Base-by-base conservation (phyloP, 176 grass and related monocot genomes). In the Paspalum notatum region DNA sequence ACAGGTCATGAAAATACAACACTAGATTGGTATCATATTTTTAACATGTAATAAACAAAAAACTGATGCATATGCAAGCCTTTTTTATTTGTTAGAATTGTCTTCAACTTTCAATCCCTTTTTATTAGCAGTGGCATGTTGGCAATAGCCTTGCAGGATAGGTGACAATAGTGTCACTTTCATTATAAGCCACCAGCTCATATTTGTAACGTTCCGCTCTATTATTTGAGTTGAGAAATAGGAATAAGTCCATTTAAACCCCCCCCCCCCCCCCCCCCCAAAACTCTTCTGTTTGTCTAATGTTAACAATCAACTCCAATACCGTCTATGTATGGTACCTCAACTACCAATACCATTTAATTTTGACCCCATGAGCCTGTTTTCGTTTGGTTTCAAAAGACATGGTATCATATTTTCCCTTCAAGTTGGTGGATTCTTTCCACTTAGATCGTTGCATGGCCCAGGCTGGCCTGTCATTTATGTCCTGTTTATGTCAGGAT, bases 21-120 rank as follows among this genome's bases (percentile, higher is more conserved):
- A 6, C 18, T 65, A 72, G 11, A 12, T 71, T 71, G 22, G 21
- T 79, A 70, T 26, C 11, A 70, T 84, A 16, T 24, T n/a, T 72
- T 32, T 42, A 80, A 47, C 57, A 22, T 85, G 17, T 73, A 66
- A 24, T 11, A 16, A 38, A 21, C 38, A 48, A 25, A 6, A 8
- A 0, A 32, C 40, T 66, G 32, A 65, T 64, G 7, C 32, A 9
- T 65, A 42, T 10, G 7, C 41, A 86, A 62, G 37, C 60, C 51
- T 1, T 12, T 71, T 42, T 32, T 42, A 32, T 56, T 26, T 79
- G 45, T 17, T 65, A 38, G 16, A 61, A 62, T 51, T 51, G 7
- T 37, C 24, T 65, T 73, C 9, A 38, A 62, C 44, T 85, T 57
- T 57, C 5, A 1, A 24, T 41, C 16, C 39, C 5, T 45, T 79